Conservation (phyloP, 2,329 filamentous ascomycete genomes). For the Fusarium foetens region DNA sequence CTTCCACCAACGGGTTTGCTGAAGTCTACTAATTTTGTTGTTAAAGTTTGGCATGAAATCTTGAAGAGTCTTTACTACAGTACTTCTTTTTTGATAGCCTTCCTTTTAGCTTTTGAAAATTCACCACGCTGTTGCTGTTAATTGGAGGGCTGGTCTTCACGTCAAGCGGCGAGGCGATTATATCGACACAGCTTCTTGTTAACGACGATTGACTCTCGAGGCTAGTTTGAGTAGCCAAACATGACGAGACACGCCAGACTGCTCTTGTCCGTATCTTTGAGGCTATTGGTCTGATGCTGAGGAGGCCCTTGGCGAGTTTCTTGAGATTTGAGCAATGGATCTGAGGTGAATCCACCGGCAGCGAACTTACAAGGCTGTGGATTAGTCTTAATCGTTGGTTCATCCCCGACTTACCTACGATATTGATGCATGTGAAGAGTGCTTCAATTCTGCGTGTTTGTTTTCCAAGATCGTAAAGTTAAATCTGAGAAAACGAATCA, state of each 20-base stretch:
- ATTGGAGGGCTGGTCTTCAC: neutral
- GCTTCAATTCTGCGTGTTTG: neutral
- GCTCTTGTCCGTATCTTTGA: fast-evolving
- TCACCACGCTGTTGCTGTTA: neutral
- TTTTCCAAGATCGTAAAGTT: neutral
- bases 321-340: fast-evolving
- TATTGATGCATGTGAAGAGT: no score
- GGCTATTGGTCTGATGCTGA: neutral
- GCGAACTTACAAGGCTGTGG: neutral
- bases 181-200: neutral
- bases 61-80: neutral
- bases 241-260: no score
- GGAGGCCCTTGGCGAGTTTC: fast-evolving
- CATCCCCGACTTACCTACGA: neutral
- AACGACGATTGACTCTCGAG: neutral
- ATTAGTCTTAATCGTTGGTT: neutral
- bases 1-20: neutral
- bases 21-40: no score
- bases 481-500: neutral
- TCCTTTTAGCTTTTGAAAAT: no score
- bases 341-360: neutral
- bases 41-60: neutral
- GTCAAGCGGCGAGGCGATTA: neutral
- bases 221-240: neutral
- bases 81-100: fast-evolving